Evolutionary conservation across 1,284 basidiomycete species (phyloP).

Genomic region (Sanghuangporus sanghuang): DNA sequence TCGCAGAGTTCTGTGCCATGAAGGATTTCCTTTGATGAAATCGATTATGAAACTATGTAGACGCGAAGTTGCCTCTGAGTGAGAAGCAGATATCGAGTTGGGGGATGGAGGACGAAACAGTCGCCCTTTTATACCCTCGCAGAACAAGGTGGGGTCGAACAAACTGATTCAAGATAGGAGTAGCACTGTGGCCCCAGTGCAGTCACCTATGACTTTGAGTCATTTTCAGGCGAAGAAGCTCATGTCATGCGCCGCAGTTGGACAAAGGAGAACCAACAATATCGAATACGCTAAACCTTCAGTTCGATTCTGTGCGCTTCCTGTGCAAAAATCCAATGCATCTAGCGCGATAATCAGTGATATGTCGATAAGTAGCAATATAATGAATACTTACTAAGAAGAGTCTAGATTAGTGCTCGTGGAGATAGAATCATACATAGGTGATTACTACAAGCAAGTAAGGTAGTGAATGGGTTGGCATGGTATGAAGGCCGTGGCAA

Average conservation of each 20-base stretch:
- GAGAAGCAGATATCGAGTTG: no score
- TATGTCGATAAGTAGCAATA: background rate
- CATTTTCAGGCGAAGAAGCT: background rate
- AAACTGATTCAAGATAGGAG: background rate
- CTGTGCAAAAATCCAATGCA: no score
- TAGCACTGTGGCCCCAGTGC: background rate
- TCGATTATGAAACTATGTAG: no score
- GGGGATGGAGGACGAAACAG: background rate
- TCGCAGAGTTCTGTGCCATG: no score
- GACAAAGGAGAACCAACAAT: background rate
- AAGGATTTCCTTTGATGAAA: no score
- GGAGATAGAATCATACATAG: background rate
- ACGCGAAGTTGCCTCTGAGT: no score
- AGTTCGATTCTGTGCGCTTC: no score
- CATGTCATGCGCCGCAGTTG: background rate
- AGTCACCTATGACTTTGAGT: no score
- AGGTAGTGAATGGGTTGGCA: background rate
- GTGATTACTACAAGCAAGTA: background rate
- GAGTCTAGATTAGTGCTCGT: background rate
- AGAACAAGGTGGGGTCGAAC: background rate
- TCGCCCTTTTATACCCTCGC: background rate
- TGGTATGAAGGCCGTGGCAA: no score
- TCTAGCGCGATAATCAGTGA: background rate
- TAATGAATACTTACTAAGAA: background rate
- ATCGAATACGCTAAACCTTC: no score